phyloP scores from a whole-genome alignment of 306 rosid genomes.

The Abrus precatorius region DNA sequence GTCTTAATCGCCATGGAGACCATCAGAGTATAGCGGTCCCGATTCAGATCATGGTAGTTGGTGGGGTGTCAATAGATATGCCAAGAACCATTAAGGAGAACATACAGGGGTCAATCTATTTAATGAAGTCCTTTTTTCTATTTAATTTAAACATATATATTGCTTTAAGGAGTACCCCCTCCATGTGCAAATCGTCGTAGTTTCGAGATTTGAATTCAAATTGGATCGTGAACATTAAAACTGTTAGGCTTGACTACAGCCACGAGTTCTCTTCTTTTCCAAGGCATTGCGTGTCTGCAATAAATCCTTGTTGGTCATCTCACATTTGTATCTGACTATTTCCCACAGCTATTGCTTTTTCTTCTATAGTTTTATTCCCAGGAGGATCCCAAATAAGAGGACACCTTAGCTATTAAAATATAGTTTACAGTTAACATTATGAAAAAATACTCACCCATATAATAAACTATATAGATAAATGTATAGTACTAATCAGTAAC shows the following conservation, averaged over 20 bases:
- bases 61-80: slow-evolving; percentile 42
- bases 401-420: background rate
- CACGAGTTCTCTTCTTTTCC: background rate
- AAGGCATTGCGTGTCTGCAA: background rate
- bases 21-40: slow-evolving; percentile 38
- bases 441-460: background rate
- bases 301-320: slow-evolving; percentile 1
- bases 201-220: slow-evolving; percentile 54
- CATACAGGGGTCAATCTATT: slow-evolving; percentile 22
- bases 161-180: slow-evolving; percentile 16
- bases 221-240: slow-evolving; percentile 39
- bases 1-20: slow-evolving; percentile 30
- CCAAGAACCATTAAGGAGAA: slow-evolving; percentile 24
- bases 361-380: background rate
- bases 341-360: background rate
- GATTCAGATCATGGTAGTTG: slow-evolving; percentile 41
- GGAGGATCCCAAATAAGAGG: no score
- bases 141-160: slow-evolving; percentile 33
- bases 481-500: background rate
- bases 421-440: background rate
- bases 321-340: background rate
- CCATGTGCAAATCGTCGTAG: slow-evolving; percentile 55
- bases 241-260: slow-evolving; percentile 14
- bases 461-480: background rate
- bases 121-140: slow-evolving; percentile 20